Percentiles rank a stretch among this genome's conserved stretches.
Evolutionary conservation across 805 yeast species (phyloP).

Genomic region (Metschnikowia sp.): DNA sequence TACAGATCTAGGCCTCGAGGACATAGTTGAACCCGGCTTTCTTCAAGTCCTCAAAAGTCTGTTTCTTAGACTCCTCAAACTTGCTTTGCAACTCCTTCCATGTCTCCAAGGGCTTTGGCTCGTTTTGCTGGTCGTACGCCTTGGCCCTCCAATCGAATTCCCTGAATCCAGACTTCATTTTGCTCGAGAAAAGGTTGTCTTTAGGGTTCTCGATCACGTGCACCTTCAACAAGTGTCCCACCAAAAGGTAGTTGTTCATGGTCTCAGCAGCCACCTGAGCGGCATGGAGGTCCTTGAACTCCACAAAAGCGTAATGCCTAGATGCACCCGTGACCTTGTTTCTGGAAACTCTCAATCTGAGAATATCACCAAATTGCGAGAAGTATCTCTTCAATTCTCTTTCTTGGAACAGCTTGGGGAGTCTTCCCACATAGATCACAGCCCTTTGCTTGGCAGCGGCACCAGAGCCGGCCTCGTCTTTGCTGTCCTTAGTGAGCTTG

Average conservation of each 20-base stretch:
- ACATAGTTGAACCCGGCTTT: constrained; percentile 20
- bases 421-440: constrained; percentile 83
- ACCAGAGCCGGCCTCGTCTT: constrained; percentile 22
- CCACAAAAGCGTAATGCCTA: constrained; percentile 88
- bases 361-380: constrained; percentile 83
- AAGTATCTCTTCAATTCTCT: constrained; percentile 75
- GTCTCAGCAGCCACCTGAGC: constrained; percentile 91
- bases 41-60: constrained; percentile 48
- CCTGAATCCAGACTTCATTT: constrained; percentile 12
- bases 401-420: constrained; percentile 92
- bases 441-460: constrained; percentile 41
- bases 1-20: constrained; percentile 12
- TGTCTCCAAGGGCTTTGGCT: constrained; percentile 51
- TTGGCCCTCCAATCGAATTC: constrained; percentile 16
- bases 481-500: constrained; percentile 16
- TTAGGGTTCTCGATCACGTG: constrained; percentile 54
- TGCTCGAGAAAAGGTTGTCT: constrained; percentile 44
- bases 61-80: constrained; percentile 38
- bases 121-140: constrained; percentile 46
- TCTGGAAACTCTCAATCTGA: constrained; percentile 76
- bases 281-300: constrained; percentile 68
- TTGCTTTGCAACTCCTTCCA: constrained; percentile 54
- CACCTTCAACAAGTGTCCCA: constrained; percentile 79
- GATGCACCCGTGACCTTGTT: constrained; percentile 88
- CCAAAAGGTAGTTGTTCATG: constrained; percentile 89